Base-by-base conservation (phyloP, 2,329 filamentous ascomycete genomes). In the Fusarium luffae region DNA sequence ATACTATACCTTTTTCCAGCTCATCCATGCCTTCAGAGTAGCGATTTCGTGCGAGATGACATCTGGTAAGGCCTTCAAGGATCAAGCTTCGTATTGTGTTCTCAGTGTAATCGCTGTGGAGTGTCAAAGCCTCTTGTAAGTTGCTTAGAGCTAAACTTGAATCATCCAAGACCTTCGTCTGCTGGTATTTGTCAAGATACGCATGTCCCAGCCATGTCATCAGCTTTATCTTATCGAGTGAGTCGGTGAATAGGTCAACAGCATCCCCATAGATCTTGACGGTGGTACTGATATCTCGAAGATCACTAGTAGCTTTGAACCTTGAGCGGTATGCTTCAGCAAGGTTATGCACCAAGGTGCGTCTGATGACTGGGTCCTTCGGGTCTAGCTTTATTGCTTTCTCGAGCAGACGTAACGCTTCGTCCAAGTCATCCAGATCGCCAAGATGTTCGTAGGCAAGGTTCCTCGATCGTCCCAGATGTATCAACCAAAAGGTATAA, bases 1-100 rank as follows among this genome's bases (percentile, higher is more conserved):
- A 52, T 9, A 1, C 0, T 1, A 7, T 52, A 0, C 9, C 0
- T 0, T 52, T 23, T 23, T 2, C 10, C 0, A 57, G 3, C 1
- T 57, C 27, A 3, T 4, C 1, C 0, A 52, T 4, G 1, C 0
- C 21, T 0, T 27, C 19, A 0, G 11, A 4, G 4, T 19, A 5
- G 1, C 7, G 13, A 4, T 32, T 1, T 1, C n/a, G 41, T 0
- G 11, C 2, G 0, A 57, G 32, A 27, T 14, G 28, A 21, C 47
- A 57, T 11, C 19, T 32, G 6, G 8, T 1, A 4, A 57, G 3
- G 3, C 3, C 12, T 11, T 32, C 13, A 0, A 52, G n/a, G 7
- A 57, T 25, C 10, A 18, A 21, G 0, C 41, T 4, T 14, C 19
- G 41, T 21, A 21, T 21, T 3, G 13, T 10, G 3, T 43, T 14